Conservation (phyloP, 2,329 filamentous ascomycete species). For the Aspergillus glaucus region DNA sequence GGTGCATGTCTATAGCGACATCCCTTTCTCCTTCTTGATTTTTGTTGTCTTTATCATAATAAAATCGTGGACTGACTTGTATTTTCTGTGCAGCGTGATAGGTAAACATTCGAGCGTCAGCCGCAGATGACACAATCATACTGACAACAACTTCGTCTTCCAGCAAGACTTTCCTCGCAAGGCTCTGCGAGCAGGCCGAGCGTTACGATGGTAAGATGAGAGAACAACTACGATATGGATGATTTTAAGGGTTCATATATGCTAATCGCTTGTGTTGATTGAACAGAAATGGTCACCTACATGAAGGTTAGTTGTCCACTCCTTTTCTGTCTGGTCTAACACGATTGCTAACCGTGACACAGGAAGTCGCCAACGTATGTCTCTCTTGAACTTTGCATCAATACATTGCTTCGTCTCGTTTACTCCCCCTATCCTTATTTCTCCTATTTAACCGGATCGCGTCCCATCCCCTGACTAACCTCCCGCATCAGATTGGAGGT, state of each 20-base stretch:
- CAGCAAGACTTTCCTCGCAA: constrained; percentile 99
- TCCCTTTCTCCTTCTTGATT: constrained; percentile 6
- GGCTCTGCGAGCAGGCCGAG: constrained; percentile 99
- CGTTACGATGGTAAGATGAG: constrained; percentile 79
- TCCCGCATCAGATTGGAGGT: constrained; percentile 50
- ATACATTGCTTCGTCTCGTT: constrained; percentile 8
- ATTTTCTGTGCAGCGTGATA: constrained; percentile 56
- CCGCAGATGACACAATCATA: constrained; percentile 13
- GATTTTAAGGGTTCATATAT: constrained; percentile 8
- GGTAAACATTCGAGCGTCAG: constrained; percentile 45
- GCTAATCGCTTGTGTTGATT: constrained; percentile 20
- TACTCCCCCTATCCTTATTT: constrained; percentile 5
- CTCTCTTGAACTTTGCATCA: background rate
- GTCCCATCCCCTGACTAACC: constrained; percentile 13
- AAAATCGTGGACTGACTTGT: constrained; percentile 25
- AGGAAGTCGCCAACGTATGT: constrained; percentile 89
- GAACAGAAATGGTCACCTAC: constrained; percentile 87
- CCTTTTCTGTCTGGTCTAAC: constrained; percentile 5
- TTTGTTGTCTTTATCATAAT: constrained; percentile 1
- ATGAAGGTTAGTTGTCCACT: constrained; percentile 67
- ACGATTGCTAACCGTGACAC: constrained; percentile 22
- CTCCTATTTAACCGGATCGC: constrained; percentile 6
- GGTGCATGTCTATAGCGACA: constrained; percentile 13
- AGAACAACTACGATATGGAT: background rate
- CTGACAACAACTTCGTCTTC: constrained; percentile 31